phyloP scores from a whole-genome alignment of 1,139 yeast genomes.

The Zhuliangozyma blackwelliae region DNA sequence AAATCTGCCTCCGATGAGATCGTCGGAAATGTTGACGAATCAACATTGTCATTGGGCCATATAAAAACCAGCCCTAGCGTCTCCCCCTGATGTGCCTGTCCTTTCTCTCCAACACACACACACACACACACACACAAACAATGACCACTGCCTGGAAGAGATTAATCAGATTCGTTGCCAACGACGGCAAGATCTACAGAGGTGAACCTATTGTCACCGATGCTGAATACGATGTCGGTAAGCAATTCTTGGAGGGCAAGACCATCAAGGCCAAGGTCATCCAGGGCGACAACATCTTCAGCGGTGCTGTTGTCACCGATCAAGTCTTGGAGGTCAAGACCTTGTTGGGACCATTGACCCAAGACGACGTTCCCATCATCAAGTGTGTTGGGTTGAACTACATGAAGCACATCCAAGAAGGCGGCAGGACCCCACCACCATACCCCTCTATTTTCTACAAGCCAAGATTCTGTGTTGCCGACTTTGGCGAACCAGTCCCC shows the following conservation, averaged over 20 bases:
- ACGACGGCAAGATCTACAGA: constrained; percentile 13
- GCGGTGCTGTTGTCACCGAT: constrained; percentile 30
- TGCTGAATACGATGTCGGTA: constrained; percentile 11
- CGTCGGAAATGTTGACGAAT: no score
- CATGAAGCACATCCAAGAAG: constrained; percentile 27
- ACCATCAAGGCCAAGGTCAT: constrained; percentile 27
- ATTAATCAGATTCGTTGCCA: constrained; percentile 14
- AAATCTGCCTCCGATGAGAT: no score
- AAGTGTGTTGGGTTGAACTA: constrained; percentile 36
- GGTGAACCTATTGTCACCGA: constrained; percentile 13
- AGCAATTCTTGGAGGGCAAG: constrained; percentile 9
- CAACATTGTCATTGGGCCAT: no score
- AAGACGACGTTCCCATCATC: constrained; percentile 30
- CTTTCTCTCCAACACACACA: no score
- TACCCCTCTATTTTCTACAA: constrained; percentile 48
- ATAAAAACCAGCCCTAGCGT: no score
- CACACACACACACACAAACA: no score
- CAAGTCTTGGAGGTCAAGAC: constrained; percentile 24
- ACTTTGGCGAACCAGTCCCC: constrained; percentile 33
- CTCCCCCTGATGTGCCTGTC: no score
- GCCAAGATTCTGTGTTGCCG: constrained; percentile 37
- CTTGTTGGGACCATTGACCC: constrained; percentile 35
- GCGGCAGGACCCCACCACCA: constrained; percentile 30
- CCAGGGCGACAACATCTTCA: constrained; percentile 37
- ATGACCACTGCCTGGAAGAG: constrained; percentile 12